phyloP scores from a whole-genome alignment of 2,329 filamentous ascomycete genomes.

The Xylariales sp. region DNA sequence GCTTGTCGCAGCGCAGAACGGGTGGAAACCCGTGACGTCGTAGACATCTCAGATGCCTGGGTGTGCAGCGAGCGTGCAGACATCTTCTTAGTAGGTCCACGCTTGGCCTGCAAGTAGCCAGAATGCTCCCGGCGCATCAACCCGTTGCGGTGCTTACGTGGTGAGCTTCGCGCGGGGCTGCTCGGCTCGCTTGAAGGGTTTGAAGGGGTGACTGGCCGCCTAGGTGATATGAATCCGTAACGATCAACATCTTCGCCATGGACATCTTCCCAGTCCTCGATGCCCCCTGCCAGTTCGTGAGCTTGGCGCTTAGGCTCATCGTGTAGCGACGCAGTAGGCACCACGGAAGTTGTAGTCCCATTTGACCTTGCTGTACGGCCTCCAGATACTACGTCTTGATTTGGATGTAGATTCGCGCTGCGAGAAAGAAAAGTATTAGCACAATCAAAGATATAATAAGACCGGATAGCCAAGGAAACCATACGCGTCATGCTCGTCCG shows the following conservation, averaged over 20 bases:
- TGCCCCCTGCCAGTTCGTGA: constrained; percentile 50
- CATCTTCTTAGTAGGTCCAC: constrained; percentile 48
- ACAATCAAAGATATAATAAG: constrained; percentile 14
- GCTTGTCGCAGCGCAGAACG: constrained; percentile 53
- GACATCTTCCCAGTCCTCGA: constrained; percentile 66
- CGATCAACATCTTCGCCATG: constrained; percentile 59
- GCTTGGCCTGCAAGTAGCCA: constrained; percentile 29
- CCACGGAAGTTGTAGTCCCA: constrained; percentile 15
- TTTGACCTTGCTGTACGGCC: constrained; percentile 18
- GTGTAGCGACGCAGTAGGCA: constrained; percentile 30
- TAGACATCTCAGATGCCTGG: constrained; percentile 48
- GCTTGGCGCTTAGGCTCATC: constrained; percentile 32
- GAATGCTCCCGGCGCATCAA: constrained; percentile 37
- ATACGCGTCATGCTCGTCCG: constrained; percentile 52
- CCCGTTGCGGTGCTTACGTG: constrained; percentile 40
- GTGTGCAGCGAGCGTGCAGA: constrained; percentile 57
- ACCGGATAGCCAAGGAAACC: constrained; percentile 44
- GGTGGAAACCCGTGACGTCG: constrained; percentile 47
- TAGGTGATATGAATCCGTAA: constrained; percentile 61
- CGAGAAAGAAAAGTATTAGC: constrained; percentile 14
- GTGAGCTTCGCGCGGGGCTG: constrained; percentile 39
- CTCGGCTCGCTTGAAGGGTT: constrained; percentile 29
- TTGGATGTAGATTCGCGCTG: constrained; percentile 11
- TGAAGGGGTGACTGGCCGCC: constrained; percentile 32
- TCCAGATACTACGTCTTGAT: constrained; percentile 19